phyloP scores from a whole-genome alignment of 805 yeast species.

The Maudiozyma turicensis region DNA sequence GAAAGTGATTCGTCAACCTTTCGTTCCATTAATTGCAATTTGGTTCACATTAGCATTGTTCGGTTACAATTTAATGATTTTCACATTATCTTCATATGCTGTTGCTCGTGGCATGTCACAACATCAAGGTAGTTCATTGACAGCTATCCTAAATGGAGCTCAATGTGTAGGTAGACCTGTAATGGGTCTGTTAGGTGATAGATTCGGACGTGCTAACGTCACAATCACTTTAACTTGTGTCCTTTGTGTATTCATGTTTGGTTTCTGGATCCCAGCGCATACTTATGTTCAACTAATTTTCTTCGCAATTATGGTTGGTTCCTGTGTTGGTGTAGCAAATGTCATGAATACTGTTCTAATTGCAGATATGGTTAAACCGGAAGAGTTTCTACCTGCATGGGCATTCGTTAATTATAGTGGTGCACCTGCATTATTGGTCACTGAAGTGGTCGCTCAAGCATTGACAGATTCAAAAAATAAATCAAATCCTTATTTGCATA shows the following conservation, averaged over 20 bases:
- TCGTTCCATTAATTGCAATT: conserved; percentile 27
- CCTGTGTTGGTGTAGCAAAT: conserved; percentile 37
- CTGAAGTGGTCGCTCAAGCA: conserved; percentile 49
- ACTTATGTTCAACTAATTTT: conserved; percentile 34
- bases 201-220: conserved; percentile 38
- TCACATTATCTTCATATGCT: conserved; percentile 39
- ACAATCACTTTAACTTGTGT: conserved; percentile 31
- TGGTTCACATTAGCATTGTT: conserved; percentile 33
- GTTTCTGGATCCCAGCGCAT: conserved; percentile 40
- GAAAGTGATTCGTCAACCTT: conserved; percentile 24
- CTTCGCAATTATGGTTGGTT: conserved; percentile 37
- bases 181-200: conserved; percentile 38
- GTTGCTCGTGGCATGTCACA: conserved; percentile 37
- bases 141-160: conserved; percentile 37
- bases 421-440: conserved; percentile 32
- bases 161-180: conserved; percentile 43
- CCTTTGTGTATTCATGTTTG: conserved; percentile 33
- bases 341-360: conserved; percentile 34
- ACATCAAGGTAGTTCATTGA: conserved; percentile 35
- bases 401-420: conserved; percentile 27
- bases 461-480: conserved; percentile 26
- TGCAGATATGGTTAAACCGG: conserved; percentile 34
- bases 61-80: conserved; percentile 37
- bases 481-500: conserved; percentile 41
- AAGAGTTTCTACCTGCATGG: conserved; percentile 33